Percentiles rank a stretch among this genome's conserved stretches.
Evolutionary conservation across 495 filamentous ascomycete species (phyloP).

Genomic region (Podospora anserina): DNA sequence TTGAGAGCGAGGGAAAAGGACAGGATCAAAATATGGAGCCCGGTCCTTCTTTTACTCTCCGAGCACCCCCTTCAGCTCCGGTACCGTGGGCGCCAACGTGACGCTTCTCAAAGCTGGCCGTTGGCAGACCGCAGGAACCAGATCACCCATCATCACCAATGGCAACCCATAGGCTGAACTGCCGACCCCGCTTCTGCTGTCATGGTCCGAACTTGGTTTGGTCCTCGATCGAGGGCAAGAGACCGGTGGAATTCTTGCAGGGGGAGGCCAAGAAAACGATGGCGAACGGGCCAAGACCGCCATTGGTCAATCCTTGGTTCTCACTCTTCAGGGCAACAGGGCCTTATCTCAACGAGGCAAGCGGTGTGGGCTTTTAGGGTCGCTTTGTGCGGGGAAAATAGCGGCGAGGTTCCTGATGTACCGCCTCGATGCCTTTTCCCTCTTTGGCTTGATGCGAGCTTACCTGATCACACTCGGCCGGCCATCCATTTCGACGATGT

Average conservation of each 20-base stretch:
- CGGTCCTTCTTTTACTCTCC: background rate
- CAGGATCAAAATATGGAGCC: background rate
- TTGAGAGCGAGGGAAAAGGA: background rate
- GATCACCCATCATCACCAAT: conserved; percentile 8
- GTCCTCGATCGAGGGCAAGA: background rate
- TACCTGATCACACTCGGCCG: no score
- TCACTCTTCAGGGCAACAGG: background rate
- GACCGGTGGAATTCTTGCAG: background rate
- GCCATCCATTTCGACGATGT: no score
- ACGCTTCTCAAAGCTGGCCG: background rate
- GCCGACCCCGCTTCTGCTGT: conserved; percentile 12
- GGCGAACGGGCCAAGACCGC: background rate
- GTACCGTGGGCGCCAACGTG: background rate
- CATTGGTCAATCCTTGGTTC: background rate
- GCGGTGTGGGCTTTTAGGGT: background rate
- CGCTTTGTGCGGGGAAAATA: background rate
- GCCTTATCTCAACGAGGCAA: background rate
- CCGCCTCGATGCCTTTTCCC: no score
- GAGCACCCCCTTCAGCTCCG: background rate
- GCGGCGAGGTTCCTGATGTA: no score
- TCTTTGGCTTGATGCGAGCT: no score
- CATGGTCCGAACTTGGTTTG: background rate
- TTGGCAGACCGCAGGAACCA: background rate
- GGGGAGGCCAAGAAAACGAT: background rate
- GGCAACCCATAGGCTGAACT: conserved; percentile 21